Percentiles rank a stretch among this genome's conserved stretches.
These are phyloP conservation scores for Fragaria nilgerrensis DNA, from an alignment of 306 rosid genomes.

Conservation along the genomic window DNA sequence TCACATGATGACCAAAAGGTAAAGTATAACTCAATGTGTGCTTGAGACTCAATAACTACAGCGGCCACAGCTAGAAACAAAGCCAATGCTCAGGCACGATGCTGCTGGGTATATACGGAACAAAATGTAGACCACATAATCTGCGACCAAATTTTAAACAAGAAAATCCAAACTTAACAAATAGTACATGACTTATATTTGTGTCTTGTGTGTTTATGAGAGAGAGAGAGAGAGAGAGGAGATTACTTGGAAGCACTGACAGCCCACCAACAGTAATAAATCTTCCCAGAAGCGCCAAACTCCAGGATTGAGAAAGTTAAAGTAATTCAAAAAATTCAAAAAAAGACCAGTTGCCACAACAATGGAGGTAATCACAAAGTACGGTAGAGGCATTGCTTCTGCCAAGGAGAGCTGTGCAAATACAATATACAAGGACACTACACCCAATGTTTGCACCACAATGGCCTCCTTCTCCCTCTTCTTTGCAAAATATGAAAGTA, in stretches of 20 bases:
- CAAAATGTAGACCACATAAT: constrained; percentile 99
- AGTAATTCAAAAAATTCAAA: constrained; percentile 73
- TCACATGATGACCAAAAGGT: neutral
- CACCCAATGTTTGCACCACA: constrained; percentile 81
- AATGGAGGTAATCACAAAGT: constrained; percentile 55
- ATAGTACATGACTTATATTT: neutral
- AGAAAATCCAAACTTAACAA: neutral
- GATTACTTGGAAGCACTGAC: constrained; percentile 76
- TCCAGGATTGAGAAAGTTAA: constrained; percentile 53
- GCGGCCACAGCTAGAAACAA: constrained; percentile 56
- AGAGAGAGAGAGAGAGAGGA: constrained; percentile 7
- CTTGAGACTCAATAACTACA: constrained; percentile 36
- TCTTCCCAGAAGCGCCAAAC: constrained; percentile 83
- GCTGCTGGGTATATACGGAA: constrained; percentile 78
- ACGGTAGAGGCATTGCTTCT: constrained; percentile 76
- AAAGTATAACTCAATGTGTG: neutral
- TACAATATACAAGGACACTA: constrained; percentile 54
- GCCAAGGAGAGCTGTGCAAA: constrained; percentile 74
- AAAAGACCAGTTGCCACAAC: constrained; percentile 68
- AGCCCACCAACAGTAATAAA: constrained; percentile 82
- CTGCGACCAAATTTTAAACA: constrained; percentile 38
- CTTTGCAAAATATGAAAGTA: constrained; percentile 83
- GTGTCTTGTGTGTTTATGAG: neutral
- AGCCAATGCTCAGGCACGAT: constrained; percentile 65
- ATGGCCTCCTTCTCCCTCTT: constrained; percentile 86